A percentile compares a stretch with the other conserved stretches of the same genome.
phyloP scores from a whole-genome alignment of 179 eudicot genomes.

The Pouteria campechiana region DNA sequence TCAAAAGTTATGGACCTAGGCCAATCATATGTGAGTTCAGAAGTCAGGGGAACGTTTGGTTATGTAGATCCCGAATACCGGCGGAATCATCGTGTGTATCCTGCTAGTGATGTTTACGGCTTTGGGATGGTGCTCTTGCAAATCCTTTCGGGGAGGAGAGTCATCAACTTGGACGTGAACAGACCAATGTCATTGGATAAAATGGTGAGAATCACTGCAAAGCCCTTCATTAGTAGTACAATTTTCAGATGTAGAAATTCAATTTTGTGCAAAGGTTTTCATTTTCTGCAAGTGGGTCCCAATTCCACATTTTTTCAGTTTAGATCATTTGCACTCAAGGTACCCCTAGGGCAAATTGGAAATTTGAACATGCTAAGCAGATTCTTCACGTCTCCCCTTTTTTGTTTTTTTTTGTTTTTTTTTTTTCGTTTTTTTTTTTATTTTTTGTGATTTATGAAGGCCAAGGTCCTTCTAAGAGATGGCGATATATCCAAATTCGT shows the following conservation, averaged over 20 bases:
- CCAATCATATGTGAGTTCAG: slow-evolving; percentile 39
- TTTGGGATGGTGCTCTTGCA: slow-evolving; percentile 45
- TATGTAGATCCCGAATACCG: slow-evolving; percentile 51
- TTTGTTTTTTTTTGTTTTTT: no score
- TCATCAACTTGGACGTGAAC: slow-evolving; percentile 25
- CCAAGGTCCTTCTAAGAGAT: slow-evolving; percentile 22
- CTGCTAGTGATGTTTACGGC: slow-evolving; percentile 37
- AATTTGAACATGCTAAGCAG: no score
- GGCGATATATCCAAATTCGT: slow-evolving; percentile 33
- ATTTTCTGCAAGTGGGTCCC: no score
- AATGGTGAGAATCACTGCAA: slow-evolving; percentile 35
- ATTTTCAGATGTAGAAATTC: no score
- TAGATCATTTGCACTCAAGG: no score
- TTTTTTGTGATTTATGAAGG: slow-evolving; percentile 11
- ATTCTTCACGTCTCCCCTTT: no score
- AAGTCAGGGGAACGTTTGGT: slow-evolving; percentile 52
- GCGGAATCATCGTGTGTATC: slow-evolving; percentile 26
- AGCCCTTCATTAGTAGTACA: no score
- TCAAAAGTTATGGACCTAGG: slow-evolving; percentile 30
- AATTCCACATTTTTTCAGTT: no score
- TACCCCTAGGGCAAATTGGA: no score
- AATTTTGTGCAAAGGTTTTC: neutral
- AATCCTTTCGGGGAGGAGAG: slow-evolving; percentile 35
- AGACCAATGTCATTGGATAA: slow-evolving; percentile 29
- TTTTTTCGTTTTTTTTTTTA: neutral